Evolutionary conservation across 164 flowering plant species (phyloP).

Genomic region (Warburgia ugandensis): DNA sequence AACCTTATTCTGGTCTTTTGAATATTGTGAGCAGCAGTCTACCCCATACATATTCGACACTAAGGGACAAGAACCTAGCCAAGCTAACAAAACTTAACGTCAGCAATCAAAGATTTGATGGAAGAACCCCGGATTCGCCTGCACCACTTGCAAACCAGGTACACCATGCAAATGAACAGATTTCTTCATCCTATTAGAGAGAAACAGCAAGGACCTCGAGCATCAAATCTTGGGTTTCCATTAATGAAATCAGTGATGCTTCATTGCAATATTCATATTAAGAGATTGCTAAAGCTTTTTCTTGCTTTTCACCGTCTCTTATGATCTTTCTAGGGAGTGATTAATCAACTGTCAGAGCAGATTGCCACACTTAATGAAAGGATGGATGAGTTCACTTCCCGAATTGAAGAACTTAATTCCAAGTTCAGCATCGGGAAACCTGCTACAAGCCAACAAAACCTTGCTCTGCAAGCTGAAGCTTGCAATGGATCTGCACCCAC

Average conservation of each 20-base stretch:
- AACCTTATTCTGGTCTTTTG: too few species aligned
- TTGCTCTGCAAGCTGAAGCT: conserved; percentile 50
- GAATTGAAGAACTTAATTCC: conserved; percentile 76
- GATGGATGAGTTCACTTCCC: conserved; percentile 84
- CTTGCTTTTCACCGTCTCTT: not conserved
- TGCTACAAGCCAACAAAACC: conserved; percentile 57
- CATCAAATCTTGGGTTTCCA: too few species aligned
- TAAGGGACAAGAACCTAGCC: conserved; percentile 61
- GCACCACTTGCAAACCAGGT: conserved; percentile 50
- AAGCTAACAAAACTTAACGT: conserved; percentile 31
- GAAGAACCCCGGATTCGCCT: conserved; percentile 34
- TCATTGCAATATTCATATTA: too few species aligned
- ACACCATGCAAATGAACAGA: not conserved
- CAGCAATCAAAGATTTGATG: conserved; percentile 37
- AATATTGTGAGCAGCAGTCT: too few species aligned
- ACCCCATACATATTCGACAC: conserved; percentile 79
- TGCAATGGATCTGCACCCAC: conserved; percentile 82
- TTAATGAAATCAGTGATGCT: too few species aligned
- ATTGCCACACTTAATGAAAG: conserved; percentile 78
- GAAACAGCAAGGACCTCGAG: too few species aligned
- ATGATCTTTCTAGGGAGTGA: conserved; percentile 44
- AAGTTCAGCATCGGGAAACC: conserved; percentile 38
- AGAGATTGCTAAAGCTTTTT: not conserved
- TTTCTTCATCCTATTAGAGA: too few species aligned
- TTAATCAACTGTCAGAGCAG: conserved; percentile 82